These are phyloP conservation scores for Didymella pomorum DNA, from an alignment of 2,329 filamentous ascomycete genomes.

Conservation along the genomic window DNA sequence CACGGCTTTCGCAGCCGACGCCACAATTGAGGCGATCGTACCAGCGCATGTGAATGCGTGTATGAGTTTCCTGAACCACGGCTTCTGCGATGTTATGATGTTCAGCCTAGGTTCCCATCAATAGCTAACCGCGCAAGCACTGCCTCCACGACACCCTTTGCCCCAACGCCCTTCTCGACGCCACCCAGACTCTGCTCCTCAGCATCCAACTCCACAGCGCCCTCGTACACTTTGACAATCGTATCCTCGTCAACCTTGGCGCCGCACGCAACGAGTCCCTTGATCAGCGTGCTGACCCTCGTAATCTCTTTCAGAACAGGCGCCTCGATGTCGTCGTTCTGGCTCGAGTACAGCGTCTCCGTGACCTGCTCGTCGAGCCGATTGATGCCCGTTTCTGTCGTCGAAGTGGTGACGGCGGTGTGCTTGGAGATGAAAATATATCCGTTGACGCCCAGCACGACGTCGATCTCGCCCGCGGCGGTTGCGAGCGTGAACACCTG, in stretches of 20 bases:
- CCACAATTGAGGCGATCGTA: not conserved
- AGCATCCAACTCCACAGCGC: constrained; percentile 77
- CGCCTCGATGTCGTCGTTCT: constrained; percentile 84
- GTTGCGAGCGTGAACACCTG: constrained; percentile 81
- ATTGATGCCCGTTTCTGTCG: constrained; percentile 71
- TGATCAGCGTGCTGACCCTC: constrained; percentile 80
- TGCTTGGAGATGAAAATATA: constrained; percentile 96
- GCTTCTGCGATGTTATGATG: not conserved
- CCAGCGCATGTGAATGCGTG: not conserved
- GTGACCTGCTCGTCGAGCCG: constrained; percentile 87
- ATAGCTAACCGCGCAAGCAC: constrained; percentile 41
- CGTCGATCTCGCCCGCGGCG: constrained; percentile 75
- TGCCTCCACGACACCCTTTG: constrained; percentile 44
- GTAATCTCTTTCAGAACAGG: constrained; percentile 88
- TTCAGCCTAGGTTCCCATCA: constrained; percentile 39
- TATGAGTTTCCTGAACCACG: not conserved
- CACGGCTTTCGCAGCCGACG: not conserved
- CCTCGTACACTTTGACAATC: constrained; percentile 82
- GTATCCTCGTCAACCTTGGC: constrained; percentile 89
- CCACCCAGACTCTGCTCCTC: constrained; percentile 66
- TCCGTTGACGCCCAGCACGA: constrained; percentile 92
- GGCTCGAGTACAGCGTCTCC: constrained; percentile 88
- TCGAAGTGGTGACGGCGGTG: constrained; percentile 65
- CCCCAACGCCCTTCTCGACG: constrained; percentile 40
- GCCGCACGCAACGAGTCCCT: constrained; percentile 81